A percentile compares a stretch with the other conserved stretches of the same genome.
These are phyloP conservation scores for Przewalskia tangutica DNA, from an alignment of 257 asterid genomes.

Conservation along the genomic window DNA sequence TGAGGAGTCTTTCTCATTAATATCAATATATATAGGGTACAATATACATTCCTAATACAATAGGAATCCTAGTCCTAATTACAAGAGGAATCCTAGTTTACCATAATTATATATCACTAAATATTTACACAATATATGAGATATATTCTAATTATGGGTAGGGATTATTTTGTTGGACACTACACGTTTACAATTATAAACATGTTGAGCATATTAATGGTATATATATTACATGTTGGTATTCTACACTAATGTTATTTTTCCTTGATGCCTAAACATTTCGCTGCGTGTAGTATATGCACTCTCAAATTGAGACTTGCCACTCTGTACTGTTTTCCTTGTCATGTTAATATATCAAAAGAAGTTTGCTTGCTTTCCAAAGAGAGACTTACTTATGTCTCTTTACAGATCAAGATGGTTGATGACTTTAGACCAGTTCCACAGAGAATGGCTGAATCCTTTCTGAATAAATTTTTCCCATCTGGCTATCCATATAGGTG, in stretches of 20 bases:
- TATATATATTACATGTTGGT: background rate
- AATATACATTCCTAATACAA: no score
- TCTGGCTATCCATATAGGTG: constrained; percentile 95
- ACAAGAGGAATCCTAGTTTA: no score
- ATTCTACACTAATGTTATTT: background rate
- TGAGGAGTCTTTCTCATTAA: no score
- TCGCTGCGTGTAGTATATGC: background rate
- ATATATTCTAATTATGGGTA: no score
- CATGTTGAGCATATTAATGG: background rate
- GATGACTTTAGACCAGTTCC: constrained; percentile 71
- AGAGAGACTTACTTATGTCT: background rate
- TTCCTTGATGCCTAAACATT: background rate
- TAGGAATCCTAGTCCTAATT: no score
- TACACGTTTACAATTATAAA: no score
- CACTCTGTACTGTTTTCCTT: background rate
- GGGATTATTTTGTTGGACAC: no score
- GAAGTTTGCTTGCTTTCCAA: background rate
- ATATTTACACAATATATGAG: no score
- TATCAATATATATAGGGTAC: no score
- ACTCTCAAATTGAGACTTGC: background rate
- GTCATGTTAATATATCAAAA: background rate
- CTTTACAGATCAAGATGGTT: constrained; percentile 56
- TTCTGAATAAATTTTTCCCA: constrained; percentile 77
- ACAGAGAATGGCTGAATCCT: constrained; percentile 53
- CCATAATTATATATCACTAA: no score